A percentile compares a stretch with the other conserved stretches of the same genome.
These are phyloP conservation scores for Myxozyma geophila DNA, from an alignment of 805 yeast species.

Conservation along the genomic window DNA sequence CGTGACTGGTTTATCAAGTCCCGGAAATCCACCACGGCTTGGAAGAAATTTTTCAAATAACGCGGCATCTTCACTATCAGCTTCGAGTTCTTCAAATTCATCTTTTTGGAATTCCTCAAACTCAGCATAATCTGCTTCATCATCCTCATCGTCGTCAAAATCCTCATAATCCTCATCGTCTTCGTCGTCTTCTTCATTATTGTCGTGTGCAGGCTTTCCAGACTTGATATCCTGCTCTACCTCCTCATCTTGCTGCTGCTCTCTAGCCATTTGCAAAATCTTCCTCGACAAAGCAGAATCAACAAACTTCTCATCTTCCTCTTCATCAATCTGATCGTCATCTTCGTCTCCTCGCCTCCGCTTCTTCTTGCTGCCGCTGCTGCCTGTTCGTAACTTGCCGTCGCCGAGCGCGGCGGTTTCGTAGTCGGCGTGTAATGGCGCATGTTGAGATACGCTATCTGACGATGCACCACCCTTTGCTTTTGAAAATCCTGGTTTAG, in stretches of 20 bases:
- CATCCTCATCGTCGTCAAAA: conserved; percentile 54
- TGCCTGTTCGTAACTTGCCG: conserved; percentile 21
- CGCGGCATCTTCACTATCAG: conserved; percentile 60
- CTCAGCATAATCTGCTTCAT: conserved; percentile 54
- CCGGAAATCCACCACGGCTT: conserved; percentile 30
- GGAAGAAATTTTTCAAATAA: conserved; percentile 72
- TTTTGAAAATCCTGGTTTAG: conserved; percentile 3
- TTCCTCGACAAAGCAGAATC: conserved; percentile 84
- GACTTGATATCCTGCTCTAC: conserved; percentile 63
- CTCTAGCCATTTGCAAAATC: conserved; percentile 85
- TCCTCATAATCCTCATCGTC: conserved; percentile 51
- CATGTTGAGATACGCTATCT: conserved; percentile 18
- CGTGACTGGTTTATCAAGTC: conserved; percentile 34
- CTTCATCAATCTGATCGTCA: conserved; percentile 42
- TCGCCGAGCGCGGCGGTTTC: conserved; percentile 32
- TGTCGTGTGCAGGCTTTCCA: conserved; percentile 36
- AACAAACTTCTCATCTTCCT: conserved; percentile 64
- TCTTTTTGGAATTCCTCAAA: conserved; percentile 64
- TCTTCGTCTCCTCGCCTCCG: conserved; percentile 23
- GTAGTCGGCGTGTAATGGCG: conserved; percentile 29
- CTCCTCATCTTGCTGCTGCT: conserved; percentile 92
- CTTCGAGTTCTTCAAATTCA: conserved; percentile 27
- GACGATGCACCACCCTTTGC: not conserved
- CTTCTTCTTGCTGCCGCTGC: conserved; percentile 12
- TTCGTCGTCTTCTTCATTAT: conserved; percentile 54